Evolutionary conservation across 331 rosid species (phyloP), one percentile per base, ranked within the genome.

Genomic region (Rosa hybrid): DNA sequence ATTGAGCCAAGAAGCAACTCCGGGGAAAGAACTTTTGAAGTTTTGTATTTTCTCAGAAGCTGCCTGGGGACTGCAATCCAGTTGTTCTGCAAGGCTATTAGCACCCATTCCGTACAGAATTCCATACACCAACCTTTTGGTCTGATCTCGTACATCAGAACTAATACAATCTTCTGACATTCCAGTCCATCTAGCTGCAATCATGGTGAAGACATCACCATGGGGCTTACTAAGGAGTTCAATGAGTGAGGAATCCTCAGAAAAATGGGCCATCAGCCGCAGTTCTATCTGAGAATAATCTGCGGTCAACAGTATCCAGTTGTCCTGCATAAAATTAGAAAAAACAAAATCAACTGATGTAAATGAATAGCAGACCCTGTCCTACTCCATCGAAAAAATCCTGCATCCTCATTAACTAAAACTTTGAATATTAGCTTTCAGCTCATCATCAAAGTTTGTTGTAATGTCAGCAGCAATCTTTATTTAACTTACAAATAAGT

Each of bases 21-120:
- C 97, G 49, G 96, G 94, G 82, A 95, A 95, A 81, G 96, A 88
- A 84, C 86, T 87, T 88, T 85, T 95, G 83, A 92, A 95, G 86
- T 89, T 89, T 74, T 65, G 84, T 79, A 95, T 92, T 89, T 89
- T 95, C 82, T 89, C 93, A 34, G 86, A 85, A 83, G 99, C 99
- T 82, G 93, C 97, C 53, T 83, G 97, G 13, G 83, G 77, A 75
- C 91, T 76, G 85, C 99, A 95, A 49, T 85, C 91, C 80, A 95
- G 84, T 79, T 93, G 97, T 75, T 91, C 95, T 38, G 98, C 94
- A 76, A 95, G 99, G 86, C 92, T 80, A 75, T 89, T 93, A 46
- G 90, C 87, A 81, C 98, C 99, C 99, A 95, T 93, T 80, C 98
- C 99, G 83, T 93, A 95, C 73, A 95, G 99, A 86, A 95, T 93